phyloP scores from a whole-genome alignment of 495 filamentous ascomycete species.

The Xylaria bambusicola region DNA sequence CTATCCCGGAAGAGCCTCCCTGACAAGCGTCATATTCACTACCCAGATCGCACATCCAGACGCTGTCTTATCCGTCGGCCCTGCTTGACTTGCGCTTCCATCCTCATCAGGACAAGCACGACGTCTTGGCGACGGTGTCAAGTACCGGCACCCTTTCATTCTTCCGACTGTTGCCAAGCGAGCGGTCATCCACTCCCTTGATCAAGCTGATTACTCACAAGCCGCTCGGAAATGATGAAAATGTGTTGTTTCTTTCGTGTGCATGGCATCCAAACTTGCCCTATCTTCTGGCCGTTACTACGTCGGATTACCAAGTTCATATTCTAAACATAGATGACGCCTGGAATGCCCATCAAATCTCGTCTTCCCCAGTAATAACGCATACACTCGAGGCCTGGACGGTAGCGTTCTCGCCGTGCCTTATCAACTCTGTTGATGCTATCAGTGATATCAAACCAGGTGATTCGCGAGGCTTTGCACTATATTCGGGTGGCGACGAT shows the following conservation, averaged over 20 bases:
- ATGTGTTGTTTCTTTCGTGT: conserved; percentile 68
- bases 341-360: conserved; percentile 29
- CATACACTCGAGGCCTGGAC: conserved; percentile 69
- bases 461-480: conserved; percentile 16
- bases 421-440: conserved; percentile 2
- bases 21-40: conserved; percentile 23
- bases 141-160: conserved; percentile 71
- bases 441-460: background rate
- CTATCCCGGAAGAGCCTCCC: background rate
- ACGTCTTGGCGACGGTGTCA: conserved; percentile 66
- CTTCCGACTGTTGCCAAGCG: conserved; percentile 49
- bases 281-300: conserved; percentile 62
- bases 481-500: conserved; percentile 75
- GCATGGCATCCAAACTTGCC: conserved; percentile 63
- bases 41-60: conserved; percentile 46
- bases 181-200: conserved; percentile 28
- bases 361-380: conserved; percentile 35
- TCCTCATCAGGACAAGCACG: conserved; percentile 46
- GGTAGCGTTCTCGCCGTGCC: conserved; percentile 51
- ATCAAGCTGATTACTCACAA: conserved; percentile 35
- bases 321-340: conserved; percentile 43
- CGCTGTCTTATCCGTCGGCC: conserved; percentile 62
- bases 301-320: conserved; percentile 64
- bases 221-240: conserved; percentile 43
- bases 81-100: conserved; percentile 87